phyloP scores from a whole-genome alignment of 345 rosid species.

The Limnanthes douglasii region DNA sequence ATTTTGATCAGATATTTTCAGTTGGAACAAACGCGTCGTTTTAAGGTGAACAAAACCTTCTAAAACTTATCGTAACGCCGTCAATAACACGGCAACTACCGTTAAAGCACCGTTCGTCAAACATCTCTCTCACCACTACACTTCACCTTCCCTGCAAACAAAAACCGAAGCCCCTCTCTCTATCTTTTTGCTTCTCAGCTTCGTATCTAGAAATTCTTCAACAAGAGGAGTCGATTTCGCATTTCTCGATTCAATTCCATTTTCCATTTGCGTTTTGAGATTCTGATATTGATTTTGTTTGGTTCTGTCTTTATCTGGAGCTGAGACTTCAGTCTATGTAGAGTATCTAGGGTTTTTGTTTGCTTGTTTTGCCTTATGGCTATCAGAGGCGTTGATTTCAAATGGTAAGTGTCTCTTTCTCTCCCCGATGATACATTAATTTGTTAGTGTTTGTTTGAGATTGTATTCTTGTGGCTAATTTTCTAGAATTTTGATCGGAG shows the following conservation, averaged over 20 bases:
- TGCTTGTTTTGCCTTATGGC: constrained; percentile 30
- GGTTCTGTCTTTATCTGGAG: background rate
- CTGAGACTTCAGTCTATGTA: constrained; percentile 2
- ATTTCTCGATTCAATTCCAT: background rate
- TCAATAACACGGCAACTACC: background rate
- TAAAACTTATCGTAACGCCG: background rate
- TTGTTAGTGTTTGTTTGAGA: constrained; percentile 1
- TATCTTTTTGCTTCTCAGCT: background rate
- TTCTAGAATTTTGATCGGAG: constrained; percentile 2
- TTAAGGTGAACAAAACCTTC: no score
- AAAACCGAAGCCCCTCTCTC: background rate
- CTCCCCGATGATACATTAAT: background rate
- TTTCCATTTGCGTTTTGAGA: constrained; percentile 1
- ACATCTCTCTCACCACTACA: background rate
- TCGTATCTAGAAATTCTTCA: background rate
- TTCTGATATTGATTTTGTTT: background rate
- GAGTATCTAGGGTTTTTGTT: background rate
- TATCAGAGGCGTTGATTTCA: constrained; percentile 81
- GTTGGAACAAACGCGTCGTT: no score
- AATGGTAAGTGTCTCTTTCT: constrained; percentile 48
- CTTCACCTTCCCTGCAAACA: background rate
- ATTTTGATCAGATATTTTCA: no score
- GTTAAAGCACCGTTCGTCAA: background rate
- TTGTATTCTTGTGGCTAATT: background rate
- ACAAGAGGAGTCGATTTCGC: background rate